phyloP scores from a whole-genome alignment of 352 stramenopile genomes.

The Phytophthora gonapodyides region DNA sequence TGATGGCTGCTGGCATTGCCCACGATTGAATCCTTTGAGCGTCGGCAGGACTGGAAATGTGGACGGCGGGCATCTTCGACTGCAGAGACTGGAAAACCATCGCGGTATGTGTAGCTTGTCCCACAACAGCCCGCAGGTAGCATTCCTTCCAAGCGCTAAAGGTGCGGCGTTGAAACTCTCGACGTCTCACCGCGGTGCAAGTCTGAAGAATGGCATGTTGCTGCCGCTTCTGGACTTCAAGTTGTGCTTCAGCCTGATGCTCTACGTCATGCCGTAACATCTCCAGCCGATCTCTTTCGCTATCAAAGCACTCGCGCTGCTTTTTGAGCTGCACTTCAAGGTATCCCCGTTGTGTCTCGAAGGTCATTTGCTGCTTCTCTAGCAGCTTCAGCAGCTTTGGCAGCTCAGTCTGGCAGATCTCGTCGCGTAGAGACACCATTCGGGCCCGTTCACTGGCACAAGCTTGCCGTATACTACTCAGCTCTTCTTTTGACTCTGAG shows the following conservation, averaged over 20 bases:
- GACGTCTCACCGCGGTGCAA: constrained; percentile 7
- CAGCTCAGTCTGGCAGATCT: constrained; percentile 24
- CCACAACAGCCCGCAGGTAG: constrained; percentile 51
- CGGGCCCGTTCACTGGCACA: constrained; percentile 10
- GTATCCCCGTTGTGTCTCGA: constrained; percentile 15
- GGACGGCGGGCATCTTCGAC: not conserved
- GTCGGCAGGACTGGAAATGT: not conserved
- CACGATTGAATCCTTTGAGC: not conserved
- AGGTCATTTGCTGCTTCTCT: constrained; percentile 5
- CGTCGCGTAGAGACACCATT: constrained; percentile 23
- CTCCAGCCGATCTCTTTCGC: constrained; percentile 23
- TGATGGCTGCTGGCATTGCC: constrained; percentile 10
- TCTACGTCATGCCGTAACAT: constrained; percentile 40
- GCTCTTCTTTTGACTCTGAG: constrained; percentile 12
- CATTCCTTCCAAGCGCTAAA: constrained; percentile 61
- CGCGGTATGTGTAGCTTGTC: constrained; percentile 64
- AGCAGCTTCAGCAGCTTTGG: constrained; percentile 22
- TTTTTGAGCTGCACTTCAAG: constrained; percentile 7
- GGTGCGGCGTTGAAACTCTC: constrained; percentile 19
- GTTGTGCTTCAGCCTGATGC: constrained; percentile 2
- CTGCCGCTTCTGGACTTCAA: constrained; percentile 15
- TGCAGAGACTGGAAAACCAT: constrained; percentile 49
- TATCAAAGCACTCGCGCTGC: constrained; percentile 5
- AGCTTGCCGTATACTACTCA: constrained; percentile 13
- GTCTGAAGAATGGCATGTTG: constrained; percentile 17